Evolutionary conservation across 176 grass and related monocot genomes (phyloP), one percentile per base, ranked within the genome.

Genomic region (Eragrostis nindensis): DNA sequence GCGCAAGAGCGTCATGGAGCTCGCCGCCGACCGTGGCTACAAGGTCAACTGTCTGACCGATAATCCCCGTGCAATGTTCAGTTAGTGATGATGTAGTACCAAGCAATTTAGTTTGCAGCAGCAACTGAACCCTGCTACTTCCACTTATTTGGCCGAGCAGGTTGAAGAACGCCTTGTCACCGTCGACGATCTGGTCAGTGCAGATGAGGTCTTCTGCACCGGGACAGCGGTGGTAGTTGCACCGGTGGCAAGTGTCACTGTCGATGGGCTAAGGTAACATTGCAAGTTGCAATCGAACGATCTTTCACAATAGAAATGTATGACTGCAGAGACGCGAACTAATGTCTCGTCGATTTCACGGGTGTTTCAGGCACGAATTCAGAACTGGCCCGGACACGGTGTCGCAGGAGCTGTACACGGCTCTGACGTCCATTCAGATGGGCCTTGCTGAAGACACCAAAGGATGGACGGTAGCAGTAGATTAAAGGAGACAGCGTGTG

Each of bases 121-220:
- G 2, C 40, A 27, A 22, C 64, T 61, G 11, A 75, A 47, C 5
- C 6, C 16, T 48, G 40, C 12, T 50, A 54, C 11, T 57, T 18
- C 70, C 48, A 53, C 40, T 3, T 18, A 15, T 83, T 16, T 11
- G 36, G 29, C 38, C 72, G 13, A 61, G 7, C 76, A 97, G 95
- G 88, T 95, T 32, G 85, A 94, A 22, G 95, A 98, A 74, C 82
- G 86, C 11, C 86, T 91, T 1, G 92, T 98, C 9, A 80, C 86
- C 25, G 64, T 98, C n/a, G 88, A 95, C 2, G 92, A 98, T 63
- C 70, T 98, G 16, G 26, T 85, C 21, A 49, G 27, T 11, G 95
- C 92, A 7, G 92, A 98, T 46, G 95, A 98, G 78, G 92, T 98
- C 8, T 98, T 98, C 75, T 95, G 95, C 84, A 98, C 95, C 13